Conservation (phyloP, 495 filamentous ascomycete species). For the Penicillium daleae region DNA sequence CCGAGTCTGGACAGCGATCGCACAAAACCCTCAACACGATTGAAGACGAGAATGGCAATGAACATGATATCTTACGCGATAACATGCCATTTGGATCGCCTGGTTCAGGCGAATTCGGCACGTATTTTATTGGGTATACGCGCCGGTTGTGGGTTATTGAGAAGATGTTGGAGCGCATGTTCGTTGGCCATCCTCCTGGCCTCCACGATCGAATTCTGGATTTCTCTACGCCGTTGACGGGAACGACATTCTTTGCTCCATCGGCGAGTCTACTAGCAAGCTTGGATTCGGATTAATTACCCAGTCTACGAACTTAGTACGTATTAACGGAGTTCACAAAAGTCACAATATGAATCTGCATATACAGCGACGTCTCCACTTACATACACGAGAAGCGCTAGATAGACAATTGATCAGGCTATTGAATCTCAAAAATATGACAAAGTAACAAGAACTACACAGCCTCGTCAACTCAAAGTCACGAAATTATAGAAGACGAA, state of each 20-base stretch:
- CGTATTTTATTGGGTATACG: constrained; percentile 64
- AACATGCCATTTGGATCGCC: constrained; percentile 65
- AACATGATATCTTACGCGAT: constrained; percentile 58
- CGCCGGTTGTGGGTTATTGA: constrained; percentile 60
- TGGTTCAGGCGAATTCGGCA: constrained; percentile 56
- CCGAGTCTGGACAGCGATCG: constrained; percentile 48
- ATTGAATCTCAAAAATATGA: too few species aligned
- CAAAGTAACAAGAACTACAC: too few species aligned
- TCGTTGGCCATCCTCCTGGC: constrained; percentile 57
- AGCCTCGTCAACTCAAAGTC: too few species aligned
- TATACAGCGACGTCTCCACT: neutral
- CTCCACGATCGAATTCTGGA: constrained; percentile 60
- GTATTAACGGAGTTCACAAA: neutral
- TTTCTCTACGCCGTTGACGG: constrained; percentile 57
- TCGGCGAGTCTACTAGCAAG: constrained; percentile 45
- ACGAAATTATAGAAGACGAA: too few species aligned
- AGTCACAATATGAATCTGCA: neutral
- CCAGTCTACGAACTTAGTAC: neutral
- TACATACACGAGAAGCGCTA: neutral
- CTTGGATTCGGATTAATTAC: constrained; percentile 35
- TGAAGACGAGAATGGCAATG: constrained; percentile 53
- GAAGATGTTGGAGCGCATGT: constrained; percentile 62
- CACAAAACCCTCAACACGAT: constrained; percentile 61
- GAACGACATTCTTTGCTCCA: constrained; percentile 58
- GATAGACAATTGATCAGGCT: too few species aligned